Conservation (phyloP, 1,139 yeast genomes). For the Magnusiomyces sp. region DNA sequence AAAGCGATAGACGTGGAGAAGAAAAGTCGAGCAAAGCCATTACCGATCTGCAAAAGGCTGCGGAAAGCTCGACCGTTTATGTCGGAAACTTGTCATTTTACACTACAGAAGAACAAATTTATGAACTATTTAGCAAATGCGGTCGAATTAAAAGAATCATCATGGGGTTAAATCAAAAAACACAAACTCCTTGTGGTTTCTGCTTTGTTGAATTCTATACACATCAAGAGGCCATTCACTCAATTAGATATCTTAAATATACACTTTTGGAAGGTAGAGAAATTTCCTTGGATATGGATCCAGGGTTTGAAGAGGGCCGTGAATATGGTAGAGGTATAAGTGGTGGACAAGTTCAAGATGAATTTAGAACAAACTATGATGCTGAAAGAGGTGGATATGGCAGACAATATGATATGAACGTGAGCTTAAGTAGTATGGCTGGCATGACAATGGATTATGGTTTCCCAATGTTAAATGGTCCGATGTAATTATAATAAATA, state of each 20-base stretch:
- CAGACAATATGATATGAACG: slow-evolving; percentile 20
- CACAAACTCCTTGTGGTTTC: slow-evolving; percentile 91
- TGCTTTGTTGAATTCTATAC: slow-evolving; percentile 74
- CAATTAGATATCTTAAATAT: slow-evolving; percentile 70
- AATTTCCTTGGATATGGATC: slow-evolving; percentile 81
- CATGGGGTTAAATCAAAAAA: slow-evolving; percentile 88
- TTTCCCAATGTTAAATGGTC: too few relatives aligned
- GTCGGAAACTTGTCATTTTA: slow-evolving; percentile 82
- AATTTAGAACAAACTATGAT: slow-evolving; percentile 47
- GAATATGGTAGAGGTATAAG: slow-evolving; percentile 87
- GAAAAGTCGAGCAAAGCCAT: slow-evolving; percentile 30
- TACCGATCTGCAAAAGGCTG: slow-evolving; percentile 54
- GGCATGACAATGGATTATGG: slow-evolving; percentile 5
- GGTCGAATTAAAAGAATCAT: slow-evolving; percentile 72
- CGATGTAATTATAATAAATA: too few relatives aligned
- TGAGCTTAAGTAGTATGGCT: slow-evolving; percentile 12
- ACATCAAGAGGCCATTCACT: slow-evolving; percentile 64
- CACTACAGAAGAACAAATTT: slow-evolving; percentile 89
- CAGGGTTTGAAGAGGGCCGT: slow-evolving; percentile 90
- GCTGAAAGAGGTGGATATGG: slow-evolving; percentile 52
- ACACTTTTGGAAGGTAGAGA: slow-evolving; percentile 75
- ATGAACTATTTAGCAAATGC: slow-evolving; percentile 59
- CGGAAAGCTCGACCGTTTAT: slow-evolving; percentile 66
- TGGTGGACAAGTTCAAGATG: slow-evolving; percentile 78
- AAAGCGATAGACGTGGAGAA: neutral